A percentile compares a stretch with the other conserved stretches of the same genome.
phyloP scores from a whole-genome alignment of 139 green algal genomes.

The Chlorella sp. region DNA sequence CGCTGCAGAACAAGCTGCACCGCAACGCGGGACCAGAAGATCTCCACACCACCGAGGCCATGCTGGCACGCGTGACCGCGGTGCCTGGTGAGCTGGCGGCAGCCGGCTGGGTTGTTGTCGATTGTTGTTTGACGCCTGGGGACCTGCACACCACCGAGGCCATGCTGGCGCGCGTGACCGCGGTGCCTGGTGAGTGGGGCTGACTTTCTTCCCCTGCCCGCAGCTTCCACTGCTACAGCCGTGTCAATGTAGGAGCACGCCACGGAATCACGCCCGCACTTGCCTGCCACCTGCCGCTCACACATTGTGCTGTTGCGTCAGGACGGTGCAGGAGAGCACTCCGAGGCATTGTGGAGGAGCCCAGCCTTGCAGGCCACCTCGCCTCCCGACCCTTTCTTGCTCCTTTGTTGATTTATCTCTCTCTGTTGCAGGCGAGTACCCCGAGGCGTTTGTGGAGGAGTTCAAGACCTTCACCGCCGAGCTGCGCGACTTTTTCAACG shows the following conservation, averaged over 20 bases:
- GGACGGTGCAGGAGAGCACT: too few relatives aligned
- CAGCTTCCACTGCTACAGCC: neutral
- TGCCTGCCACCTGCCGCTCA: too few relatives aligned
- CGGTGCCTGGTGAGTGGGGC: neutral
- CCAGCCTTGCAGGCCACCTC: too few relatives aligned
- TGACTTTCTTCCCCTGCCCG: neutral
- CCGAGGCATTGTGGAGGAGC: too few relatives aligned
- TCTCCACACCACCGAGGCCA: slow-evolving; percentile 91
- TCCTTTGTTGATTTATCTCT: too few relatives aligned
- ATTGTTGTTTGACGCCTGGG: slow-evolving; percentile 83
- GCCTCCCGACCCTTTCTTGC: too few relatives aligned
- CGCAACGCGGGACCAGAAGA: slow-evolving; percentile 96
- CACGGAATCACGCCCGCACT: too few relatives aligned
- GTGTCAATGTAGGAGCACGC: too few relatives aligned
- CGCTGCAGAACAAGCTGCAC: slow-evolving; percentile 99
- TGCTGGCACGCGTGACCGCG: slow-evolving; percentile 82
- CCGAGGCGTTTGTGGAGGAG: slow-evolving; percentile 85
- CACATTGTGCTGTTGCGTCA: too few relatives aligned
- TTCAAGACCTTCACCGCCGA: slow-evolving; percentile 91
- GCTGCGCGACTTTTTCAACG: slow-evolving; percentile 98
- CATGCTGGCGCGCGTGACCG: slow-evolving; percentile 70
- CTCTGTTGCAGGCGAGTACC: slow-evolving; percentile 64
- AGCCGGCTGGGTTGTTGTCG: too few relatives aligned
- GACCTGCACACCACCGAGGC: slow-evolving; percentile 94
- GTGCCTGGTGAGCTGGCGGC: slow-evolving; percentile 9